These are phyloP conservation scores for Keithomyces neogunnii DNA, from an alignment of 2,329 filamentous ascomycete species.

Conservation along the genomic window DNA sequence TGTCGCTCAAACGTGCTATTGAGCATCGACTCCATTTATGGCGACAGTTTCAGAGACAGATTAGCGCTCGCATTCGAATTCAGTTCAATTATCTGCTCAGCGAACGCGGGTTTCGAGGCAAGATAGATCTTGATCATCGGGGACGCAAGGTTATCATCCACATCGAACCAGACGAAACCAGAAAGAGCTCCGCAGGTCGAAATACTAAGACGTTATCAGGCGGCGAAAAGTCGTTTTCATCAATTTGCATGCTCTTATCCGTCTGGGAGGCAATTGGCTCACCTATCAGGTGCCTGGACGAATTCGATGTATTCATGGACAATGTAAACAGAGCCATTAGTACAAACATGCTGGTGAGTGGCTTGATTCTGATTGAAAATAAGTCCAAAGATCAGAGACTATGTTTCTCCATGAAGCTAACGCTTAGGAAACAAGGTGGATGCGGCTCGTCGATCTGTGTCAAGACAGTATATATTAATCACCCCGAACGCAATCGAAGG, in stretches of 20 bases:
- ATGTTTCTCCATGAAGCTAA: slow-evolving; percentile 3
- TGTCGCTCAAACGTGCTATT: slow-evolving; percentile 49
- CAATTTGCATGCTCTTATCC: slow-evolving; percentile 83
- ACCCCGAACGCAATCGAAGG: slow-evolving; percentile 78
- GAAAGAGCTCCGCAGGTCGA: slow-evolving; percentile 59
- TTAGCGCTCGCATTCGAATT: slow-evolving; percentile 76
- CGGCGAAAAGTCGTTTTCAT: slow-evolving; percentile 96
- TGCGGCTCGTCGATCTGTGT: slow-evolving; percentile 77
- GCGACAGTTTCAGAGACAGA: slow-evolving; percentile 72
- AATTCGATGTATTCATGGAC: slow-evolving; percentile 99
- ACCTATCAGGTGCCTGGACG: slow-evolving; percentile 87
- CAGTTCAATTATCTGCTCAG: slow-evolving; percentile 84
- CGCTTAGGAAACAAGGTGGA: slow-evolving; percentile 50
- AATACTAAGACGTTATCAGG: slow-evolving; percentile 90
- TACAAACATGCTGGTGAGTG: slow-evolving; percentile 81
- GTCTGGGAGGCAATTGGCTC: slow-evolving; percentile 99
- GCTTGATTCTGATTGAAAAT: not conserved
- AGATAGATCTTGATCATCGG: slow-evolving; percentile 69
- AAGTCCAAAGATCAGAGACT: not conserved
- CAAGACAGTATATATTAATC: slow-evolving; percentile 91
- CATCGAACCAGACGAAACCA: slow-evolving; percentile 64
- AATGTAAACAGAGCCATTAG: slow-evolving; percentile 88
- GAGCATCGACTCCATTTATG: slow-evolving; percentile 65
- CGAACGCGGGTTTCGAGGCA: slow-evolving; percentile 81
- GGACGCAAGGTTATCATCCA: slow-evolving; percentile 68